phyloP scores from a whole-genome alignment of 1,284 basidiomycete genomes.

The Sanghuangporus weigelae region DNA sequence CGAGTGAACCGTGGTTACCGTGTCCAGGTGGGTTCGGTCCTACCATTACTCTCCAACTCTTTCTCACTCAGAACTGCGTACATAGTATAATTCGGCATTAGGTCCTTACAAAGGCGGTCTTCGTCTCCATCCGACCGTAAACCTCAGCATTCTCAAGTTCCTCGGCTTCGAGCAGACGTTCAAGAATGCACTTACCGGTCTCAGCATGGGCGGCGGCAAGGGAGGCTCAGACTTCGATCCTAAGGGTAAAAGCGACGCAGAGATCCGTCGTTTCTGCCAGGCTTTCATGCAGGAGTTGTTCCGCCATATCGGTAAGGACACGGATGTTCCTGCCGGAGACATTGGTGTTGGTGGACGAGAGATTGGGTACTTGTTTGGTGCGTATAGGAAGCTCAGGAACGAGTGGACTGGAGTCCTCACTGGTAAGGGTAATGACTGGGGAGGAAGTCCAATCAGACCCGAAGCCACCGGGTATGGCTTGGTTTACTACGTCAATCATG shows the following conservation, averaged over 20 bases:
- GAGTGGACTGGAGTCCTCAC: slow-evolving; percentile 77
- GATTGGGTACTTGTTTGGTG: slow-evolving; percentile 68
- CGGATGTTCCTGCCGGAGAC: slow-evolving; percentile 79
- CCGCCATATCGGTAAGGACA: slow-evolving; percentile 68
- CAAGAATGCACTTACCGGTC: slow-evolving; percentile 80
- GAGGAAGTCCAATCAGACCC: slow-evolving; percentile 69
- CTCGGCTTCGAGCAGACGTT: slow-evolving; percentile 81
- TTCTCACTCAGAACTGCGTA: slow-evolving; percentile 5
- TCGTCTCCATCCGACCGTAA: slow-evolving; percentile 77
- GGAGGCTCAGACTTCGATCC: slow-evolving; percentile 76
- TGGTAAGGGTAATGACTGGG: slow-evolving; percentile 72
- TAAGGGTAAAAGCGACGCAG: slow-evolving; percentile 75
- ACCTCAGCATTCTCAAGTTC: slow-evolving; percentile 84
- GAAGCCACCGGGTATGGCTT: slow-evolving; percentile 75
- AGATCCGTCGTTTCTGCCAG: slow-evolving; percentile 69
- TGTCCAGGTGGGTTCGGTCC: slow-evolving; percentile 49
- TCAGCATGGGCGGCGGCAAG: slow-evolving; percentile 74
- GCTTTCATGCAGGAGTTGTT: slow-evolving; percentile 73
- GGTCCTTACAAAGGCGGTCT: slow-evolving; percentile 84
- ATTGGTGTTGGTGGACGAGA: slow-evolving; percentile 68
- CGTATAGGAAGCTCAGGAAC: slow-evolving; percentile 73
- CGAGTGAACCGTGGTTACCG: slow-evolving; percentile 78
- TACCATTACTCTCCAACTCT: background rate
- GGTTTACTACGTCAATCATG: slow-evolving; percentile 74
- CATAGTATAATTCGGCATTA: slow-evolving; percentile 77